Evolutionary conservation across 805 yeast genomes (phyloP), one percentile per base, ranked within the genome.

Genomic region (Saccharomycopsis synnaedendra): DNA sequence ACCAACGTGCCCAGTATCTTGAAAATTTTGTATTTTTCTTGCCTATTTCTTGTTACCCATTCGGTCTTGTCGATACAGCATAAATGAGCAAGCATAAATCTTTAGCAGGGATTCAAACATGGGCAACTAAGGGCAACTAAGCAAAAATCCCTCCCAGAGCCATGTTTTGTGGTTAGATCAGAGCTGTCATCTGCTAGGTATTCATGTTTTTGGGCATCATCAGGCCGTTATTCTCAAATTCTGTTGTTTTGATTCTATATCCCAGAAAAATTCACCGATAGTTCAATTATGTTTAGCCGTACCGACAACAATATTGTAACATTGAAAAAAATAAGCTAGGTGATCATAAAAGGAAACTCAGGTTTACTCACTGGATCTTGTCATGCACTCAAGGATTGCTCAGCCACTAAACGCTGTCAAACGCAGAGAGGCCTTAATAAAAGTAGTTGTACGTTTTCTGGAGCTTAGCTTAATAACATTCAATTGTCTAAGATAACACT

Each of bases 51-150:
- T 75, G 46, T 73, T 72, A 68, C 64, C 72, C 8, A 57, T 76
- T 48, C 75, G 75, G 50, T 70, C 74, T 1, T 69, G 66, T 45
- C 79, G 79, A 40, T 74, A 76, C 44, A 79, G 77, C 56, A 75
- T 78, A 52, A 81, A 76, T 57, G 73, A 74, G 31, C 85, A 79
- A 61, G 83, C 85, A 8, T 76, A 78, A 52, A 72, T 67, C 57
- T 81, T 74, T 59, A 72, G 77, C 44, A 70, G 74, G 56, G 76
- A 76, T 55, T 69, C 67, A 55, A 77, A 76, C 56, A 60, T 71
- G 19, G 19, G 19, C 19, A 19, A 19, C 19, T 19, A 19, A 19
- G 64, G 80, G 72, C 0, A 83, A 78, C 59, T 78, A 78, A 57
- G 61, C 74, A 29, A 76, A 75, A 52, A 63, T 78, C 29, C 78